Conservation (phyloP, 768 basidiomycete species). For the Cystofilobasidium bisporidii region DNA sequence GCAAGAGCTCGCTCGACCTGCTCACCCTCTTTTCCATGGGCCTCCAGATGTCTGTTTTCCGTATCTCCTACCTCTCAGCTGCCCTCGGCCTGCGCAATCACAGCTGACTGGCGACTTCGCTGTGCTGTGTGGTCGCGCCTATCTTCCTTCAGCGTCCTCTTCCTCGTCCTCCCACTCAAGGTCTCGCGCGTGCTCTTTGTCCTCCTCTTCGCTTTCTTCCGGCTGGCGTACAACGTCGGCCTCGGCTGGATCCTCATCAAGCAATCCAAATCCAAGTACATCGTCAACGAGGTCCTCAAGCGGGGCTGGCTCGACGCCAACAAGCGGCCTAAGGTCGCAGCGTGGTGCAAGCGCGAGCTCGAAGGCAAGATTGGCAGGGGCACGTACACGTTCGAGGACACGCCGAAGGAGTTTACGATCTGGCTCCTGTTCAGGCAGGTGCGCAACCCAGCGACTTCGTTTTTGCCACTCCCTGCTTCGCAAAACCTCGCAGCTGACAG, state of each 20-base stretch:
- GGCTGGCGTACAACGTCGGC: slow-evolving; percentile 81
- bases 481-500: no score
- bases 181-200: slow-evolving; percentile 17
- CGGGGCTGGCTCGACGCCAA: slow-evolving; percentile 78
- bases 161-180: slow-evolving; percentile 6
- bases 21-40: slow-evolving; percentile 25
- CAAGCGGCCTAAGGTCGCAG: slow-evolving; percentile 52
- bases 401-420: slow-evolving; percentile 87
- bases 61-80: background rate
- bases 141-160: slow-evolving; percentile 16
- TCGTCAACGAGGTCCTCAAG: slow-evolving; percentile 66
- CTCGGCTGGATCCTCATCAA: slow-evolving; percentile 88
- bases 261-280: slow-evolving; percentile 92
- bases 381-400: slow-evolving; percentile 75
- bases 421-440: slow-evolving; percentile 72
- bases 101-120: no score
- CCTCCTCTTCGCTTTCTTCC: slow-evolving; percentile 72
- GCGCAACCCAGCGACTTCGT: background rate
- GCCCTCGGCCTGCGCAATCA: no score
- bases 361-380: slow-evolving; percentile 88
- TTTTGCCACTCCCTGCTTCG: no score
- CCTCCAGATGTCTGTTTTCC: slow-evolving; percentile 16
- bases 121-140: no score
- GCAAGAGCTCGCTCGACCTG: slow-evolving; percentile 23
- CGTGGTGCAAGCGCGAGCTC: slow-evolving; percentile 78